Evolutionary conservation across 345 rosid species (phyloP).

Genomic region (Arabidopsis arenosa): DNA sequence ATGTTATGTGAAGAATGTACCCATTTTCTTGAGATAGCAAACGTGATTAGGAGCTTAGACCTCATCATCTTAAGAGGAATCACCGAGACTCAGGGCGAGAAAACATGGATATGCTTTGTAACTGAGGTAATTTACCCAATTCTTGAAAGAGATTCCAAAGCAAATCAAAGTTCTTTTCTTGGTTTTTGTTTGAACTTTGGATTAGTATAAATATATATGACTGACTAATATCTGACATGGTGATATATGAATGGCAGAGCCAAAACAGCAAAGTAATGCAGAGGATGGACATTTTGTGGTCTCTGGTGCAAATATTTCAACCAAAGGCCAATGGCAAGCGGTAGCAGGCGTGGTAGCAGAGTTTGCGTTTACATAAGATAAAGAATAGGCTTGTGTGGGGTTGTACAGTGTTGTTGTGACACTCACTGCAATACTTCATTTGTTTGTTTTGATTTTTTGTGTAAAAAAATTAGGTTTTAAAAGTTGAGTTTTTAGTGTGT

Average conservation of each 20-base stretch:
- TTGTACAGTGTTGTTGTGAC: slow-evolving; percentile 38
- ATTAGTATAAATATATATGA: background rate
- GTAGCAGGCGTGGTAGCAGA: slow-evolving; percentile 18
- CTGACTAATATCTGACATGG: slow-evolving; percentile 11
- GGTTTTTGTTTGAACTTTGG: background rate
- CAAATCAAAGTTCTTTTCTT: background rate
- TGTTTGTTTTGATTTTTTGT: slow-evolving; percentile 26
- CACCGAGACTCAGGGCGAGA: slow-evolving; percentile 76
- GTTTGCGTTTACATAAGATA: slow-evolving; percentile 15
- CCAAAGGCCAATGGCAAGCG: slow-evolving; percentile 59
- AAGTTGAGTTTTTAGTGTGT: slow-evolving; percentile 33
- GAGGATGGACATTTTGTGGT: slow-evolving; percentile 95
- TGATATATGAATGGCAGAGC: slow-evolving; percentile 58
- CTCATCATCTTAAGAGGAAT: slow-evolving; percentile 85
- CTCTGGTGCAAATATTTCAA: slow-evolving; percentile 86
- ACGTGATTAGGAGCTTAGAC: slow-evolving; percentile 82
- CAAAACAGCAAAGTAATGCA: slow-evolving; percentile 72
- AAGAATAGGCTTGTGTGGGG: slow-evolving; percentile 23
- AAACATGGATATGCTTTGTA: slow-evolving; percentile 86
- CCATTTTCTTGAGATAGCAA: slow-evolving; percentile 94
- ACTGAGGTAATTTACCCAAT: slow-evolving; percentile 69
- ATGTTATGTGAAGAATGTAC: slow-evolving; percentile 91
- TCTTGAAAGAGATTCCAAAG: background rate
- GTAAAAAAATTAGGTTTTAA: background rate
- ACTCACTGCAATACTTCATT: slow-evolving; percentile 19